Base-by-base conservation (phyloP, 75 land plant genomes). In the Azolla pinnata region DNA sequence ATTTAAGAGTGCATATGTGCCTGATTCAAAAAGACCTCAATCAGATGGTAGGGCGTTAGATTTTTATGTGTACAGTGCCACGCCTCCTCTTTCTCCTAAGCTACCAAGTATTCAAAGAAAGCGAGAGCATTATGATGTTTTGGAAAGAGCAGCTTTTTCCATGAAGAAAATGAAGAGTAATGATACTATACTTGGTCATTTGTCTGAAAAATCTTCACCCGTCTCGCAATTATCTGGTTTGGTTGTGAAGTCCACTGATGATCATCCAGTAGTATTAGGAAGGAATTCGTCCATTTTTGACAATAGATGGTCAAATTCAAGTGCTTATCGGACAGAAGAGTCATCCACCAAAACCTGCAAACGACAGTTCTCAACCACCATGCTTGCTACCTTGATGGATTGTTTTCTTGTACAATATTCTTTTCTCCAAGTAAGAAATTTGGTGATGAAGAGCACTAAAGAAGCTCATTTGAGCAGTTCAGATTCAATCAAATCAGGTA, bases 381-480 rank as follows among this genome's bases (percentile, higher is more conserved):
- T 79, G 9, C 72, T 88, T 46, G 96, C 99, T 19, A 83, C 85
- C 26, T 96, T 86, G 63, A 31, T 89, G 52, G 96, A 95, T 54
- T 89, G 99, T 70, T 61, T 80, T 26, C 57, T 81, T 67, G 69
- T 79, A 63, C 95, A 92, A 59, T 75, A 85, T 54, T 59, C 82
- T 29, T 45, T 61, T 34, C 33, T 51, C 18, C 64, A 63, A 30
- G 53, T 52, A 24, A 61, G 61, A 18, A 64, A 68, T 54, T n/a
- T n/a, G n/a, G n/a, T n/a, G n/a, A n/a, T n/a, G n/a, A n/a, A n/a
- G n/a, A n/a, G n/a, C n/a, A n/a, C n/a, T n/a, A n/a, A n/a, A n/a
- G n/a, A n/a, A n/a, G n/a, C n/a, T n/a, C n/a, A n/a, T n/a, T n/a
- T n/a, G n/a, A n/a, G n/a, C n/a, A n/a, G n/a, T 14, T 4, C 49